Evolutionary conservation across 441 rosid genomes (phyloP).

Genomic region (Eutrema salsugineum): DNA sequence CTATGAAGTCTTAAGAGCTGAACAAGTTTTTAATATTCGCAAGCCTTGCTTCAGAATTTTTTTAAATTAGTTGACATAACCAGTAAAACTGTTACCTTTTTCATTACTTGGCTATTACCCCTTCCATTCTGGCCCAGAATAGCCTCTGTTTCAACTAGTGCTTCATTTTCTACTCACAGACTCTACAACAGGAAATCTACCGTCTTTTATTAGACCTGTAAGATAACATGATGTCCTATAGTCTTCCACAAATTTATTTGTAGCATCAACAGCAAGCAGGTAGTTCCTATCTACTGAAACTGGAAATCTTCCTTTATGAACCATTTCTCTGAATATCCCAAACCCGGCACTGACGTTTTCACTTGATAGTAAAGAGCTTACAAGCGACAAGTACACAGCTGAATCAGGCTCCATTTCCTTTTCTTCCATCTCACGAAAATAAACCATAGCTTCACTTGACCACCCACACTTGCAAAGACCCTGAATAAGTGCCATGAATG

Average conservation of each 20-base stretch:
- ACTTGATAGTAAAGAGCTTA: slow-evolving; percentile 47
- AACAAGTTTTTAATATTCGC: too few species aligned
- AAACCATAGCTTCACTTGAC: slow-evolving; percentile 54
- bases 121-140: too few species aligned
- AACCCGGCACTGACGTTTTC: slow-evolving; percentile 44
- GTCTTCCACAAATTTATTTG: slow-evolving; percentile 52
- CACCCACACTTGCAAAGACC: slow-evolving; percentile 84
- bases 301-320: slow-evolving; percentile 50
- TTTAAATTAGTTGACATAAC: too few species aligned
- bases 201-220: slow-evolving; percentile 43
- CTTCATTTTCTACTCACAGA: slow-evolving; percentile 21
- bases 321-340: slow-evolving; percentile 62
- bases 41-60: too few species aligned
- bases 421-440: slow-evolving; percentile 63
- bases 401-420: slow-evolving; percentile 65
- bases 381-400: slow-evolving; percentile 49
- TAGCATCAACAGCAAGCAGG: slow-evolving; percentile 42
- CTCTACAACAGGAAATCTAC: slow-evolving; percentile 40
- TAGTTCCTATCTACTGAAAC: slow-evolving; percentile 47
- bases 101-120: too few species aligned
- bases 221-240: slow-evolving; percentile 46
- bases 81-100: too few species aligned
- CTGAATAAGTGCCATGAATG: slow-evolving; percentile 66
- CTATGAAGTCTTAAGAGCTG: too few species aligned
- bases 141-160: background rate